Evolutionary conservation across 495 filamentous ascomycete species (phyloP), one percentile per base, ranked within the genome.

Genomic region (Penicillium cinerascens): DNA sequence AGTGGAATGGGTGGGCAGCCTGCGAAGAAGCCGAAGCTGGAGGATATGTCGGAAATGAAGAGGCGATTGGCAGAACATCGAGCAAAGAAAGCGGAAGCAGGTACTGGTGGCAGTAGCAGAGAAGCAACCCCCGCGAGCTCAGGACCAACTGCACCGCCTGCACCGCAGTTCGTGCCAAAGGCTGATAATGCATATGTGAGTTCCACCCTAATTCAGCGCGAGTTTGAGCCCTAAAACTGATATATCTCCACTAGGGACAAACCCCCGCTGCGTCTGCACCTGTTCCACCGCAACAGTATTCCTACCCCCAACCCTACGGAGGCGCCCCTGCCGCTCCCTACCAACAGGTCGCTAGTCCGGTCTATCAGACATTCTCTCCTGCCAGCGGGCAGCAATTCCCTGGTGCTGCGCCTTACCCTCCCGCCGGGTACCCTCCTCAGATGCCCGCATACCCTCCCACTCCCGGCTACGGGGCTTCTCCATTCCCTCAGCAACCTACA

Each of bases 21-120:
- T 2, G 63, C 78, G 2, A 96, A 96, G 77, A 90, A 87, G 58
- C 81, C 89, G 16, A 95, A 91, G 69, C 73, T 91, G 22, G 90
- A 93, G 55, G 79, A 81, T 15, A 68, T 85, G 0, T 83, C 85
- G 11, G 89, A 95, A 59, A 64, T 95, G 57, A 92, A 91, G 77
- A 87, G 85, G 76, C 81, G 91, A 48, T 62, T 95, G 42, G 88
- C 88, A 41, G 89, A 88, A 58, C 87, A 91, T 55, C 87, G 87
- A 51, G 87, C 88, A 1, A 84, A 82, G 63, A 74, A 80, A 47
- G 81, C 82, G 18, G 84, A 87, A 55, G 80, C 80, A 64, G 72
- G 74, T 22, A 69, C 67, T 47, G 78, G 78, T 42, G 77, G 75
- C 33, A 83, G 80, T 59, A 83, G 80, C 58, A 82, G 83, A 41